phyloP scores from a whole-genome alignment of 2,329 filamentous ascomycete genomes.

The Xylaria sp. region DNA sequence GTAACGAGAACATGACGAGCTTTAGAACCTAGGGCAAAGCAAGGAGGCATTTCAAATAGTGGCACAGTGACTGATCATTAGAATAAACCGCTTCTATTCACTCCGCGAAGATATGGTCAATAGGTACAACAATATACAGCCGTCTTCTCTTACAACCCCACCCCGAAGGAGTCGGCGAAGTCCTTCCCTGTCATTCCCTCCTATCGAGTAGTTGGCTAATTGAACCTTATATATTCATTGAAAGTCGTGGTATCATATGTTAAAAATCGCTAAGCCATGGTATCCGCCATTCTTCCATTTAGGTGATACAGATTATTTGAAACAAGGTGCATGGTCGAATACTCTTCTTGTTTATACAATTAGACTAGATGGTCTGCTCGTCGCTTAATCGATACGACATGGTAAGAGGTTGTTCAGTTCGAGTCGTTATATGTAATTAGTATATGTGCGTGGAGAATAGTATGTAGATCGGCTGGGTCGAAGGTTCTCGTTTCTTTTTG shows the following conservation, averaged over 20 bases:
- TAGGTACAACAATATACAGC: conserved; percentile 22
- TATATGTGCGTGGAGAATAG: background rate
- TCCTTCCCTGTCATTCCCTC: background rate
- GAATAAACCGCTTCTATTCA: conserved; percentile 3
- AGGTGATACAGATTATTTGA: conserved; percentile 16
- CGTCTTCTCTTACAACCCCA: background rate
- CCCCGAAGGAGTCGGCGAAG: background rate
- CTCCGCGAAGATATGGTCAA: conserved; percentile 2
- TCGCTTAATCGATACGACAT: background rate
- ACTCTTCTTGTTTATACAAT: conserved; percentile 16
- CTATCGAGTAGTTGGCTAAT: background rate
- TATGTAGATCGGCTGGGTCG: background rate
- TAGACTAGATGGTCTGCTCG: conserved; percentile 9
- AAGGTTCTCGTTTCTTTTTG: background rate
- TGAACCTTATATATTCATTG: conserved; percentile 7
- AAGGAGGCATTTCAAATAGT: background rate
- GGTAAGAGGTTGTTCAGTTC: background rate
- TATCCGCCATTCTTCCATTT: conserved; percentile 11
- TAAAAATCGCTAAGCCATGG: conserved; percentile 21
- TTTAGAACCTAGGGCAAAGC: background rate
- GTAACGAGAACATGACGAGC: background rate
- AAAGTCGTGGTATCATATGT: conserved; percentile 19
- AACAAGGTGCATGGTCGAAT: conserved; percentile 15
- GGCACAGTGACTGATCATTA: background rate
- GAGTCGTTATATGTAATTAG: conserved; percentile 1